Base-by-base conservation (phyloP, 2,329 filamentous ascomycete species). In the Monosporascus sp. region DNA sequence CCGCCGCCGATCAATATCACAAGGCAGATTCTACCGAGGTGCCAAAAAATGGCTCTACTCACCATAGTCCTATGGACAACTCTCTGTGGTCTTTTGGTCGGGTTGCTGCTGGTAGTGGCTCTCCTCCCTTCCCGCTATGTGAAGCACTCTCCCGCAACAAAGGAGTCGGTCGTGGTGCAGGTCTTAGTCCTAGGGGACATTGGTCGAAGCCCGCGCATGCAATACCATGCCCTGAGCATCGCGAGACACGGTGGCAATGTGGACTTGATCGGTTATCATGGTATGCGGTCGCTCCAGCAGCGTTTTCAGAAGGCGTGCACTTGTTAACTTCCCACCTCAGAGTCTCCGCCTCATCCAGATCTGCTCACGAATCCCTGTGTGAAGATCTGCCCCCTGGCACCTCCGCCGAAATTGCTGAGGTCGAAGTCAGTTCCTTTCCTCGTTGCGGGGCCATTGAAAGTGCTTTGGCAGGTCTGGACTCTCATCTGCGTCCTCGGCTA, bases 201-300 rank as follows among this genome's bases (percentile, higher is more conserved):
- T 68, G 94, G 94, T 40, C 85, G 92, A 46, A 97, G 93, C 68
- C 94, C 94, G 49, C 90, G 94, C 53, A 99, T 99, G 93, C 92
- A 97, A 68, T 97, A 99, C 65, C 94, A 99, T 79, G 93, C 93
- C 20, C 77, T 96, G 61, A 97, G 93, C 68, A 85, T 97, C 64
- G 90, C 91, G 41, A 88, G 86, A 63, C 85, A 91, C 65, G 90
- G 90, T 24, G 87, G 85, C 7, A 79, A 80, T 37, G 93, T 97
- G 20, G 86, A 93, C 67, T 75, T 99, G 14, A 86, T 99, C 61
- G 94, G 93, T 46, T 97, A 97, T 68, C 78, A 87, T 68, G 90
- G 91, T 92, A 69, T 57, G 27, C 27, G 27, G 27, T 11, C 9
- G 27, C 9, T 31, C 27, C 9, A 31, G 27, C 9, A n/a, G n/a